Conservation (phyloP, 164 flowering plant species). For the Euptelea pleiosperma region DNA sequence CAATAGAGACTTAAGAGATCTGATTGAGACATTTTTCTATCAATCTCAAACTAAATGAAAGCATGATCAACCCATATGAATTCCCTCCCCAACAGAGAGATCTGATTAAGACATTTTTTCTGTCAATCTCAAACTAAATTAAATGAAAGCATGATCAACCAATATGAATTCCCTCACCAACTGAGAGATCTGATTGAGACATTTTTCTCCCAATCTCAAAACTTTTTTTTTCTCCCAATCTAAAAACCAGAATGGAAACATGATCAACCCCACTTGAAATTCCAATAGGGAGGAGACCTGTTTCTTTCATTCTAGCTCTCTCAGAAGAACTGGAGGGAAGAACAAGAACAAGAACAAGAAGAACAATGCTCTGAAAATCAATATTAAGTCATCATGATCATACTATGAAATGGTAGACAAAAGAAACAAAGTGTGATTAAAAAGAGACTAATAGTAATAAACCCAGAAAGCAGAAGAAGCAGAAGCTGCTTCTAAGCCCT, state of each 20-base stretch:
- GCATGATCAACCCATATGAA: conserved; percentile 5
- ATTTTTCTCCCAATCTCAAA: background rate
- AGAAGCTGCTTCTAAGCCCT: conserved; percentile 19
- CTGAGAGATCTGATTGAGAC: background rate
- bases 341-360: conserved; percentile 15
- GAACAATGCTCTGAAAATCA: background rate
- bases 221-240: too few relatives aligned
- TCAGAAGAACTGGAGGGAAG: conserved; percentile 16
- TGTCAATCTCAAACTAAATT: background rate
- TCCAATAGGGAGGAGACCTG: too few relatives aligned
- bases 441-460: conserved; percentile 29
- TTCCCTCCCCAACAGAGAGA: background rate
- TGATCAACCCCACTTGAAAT: too few relatives aligned
- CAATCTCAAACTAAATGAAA: background rate
- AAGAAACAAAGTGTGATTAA: conserved; percentile 43
- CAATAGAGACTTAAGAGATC: conserved; percentile 1
- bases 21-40: background rate
- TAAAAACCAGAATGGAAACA: background rate
- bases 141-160: background rate
- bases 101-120: background rate
- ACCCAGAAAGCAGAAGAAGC: conserved; percentile 39
- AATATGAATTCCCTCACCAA: conserved; percentile 6
- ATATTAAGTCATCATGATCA: conserved; percentile 32
- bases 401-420: conserved; percentile 32
- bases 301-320: too few relatives aligned